Evolutionary conservation across 2,329 filamentous ascomycete species (phyloP), one percentile per base, ranked within the genome.

Genomic region (Penicillium sp.): DNA sequence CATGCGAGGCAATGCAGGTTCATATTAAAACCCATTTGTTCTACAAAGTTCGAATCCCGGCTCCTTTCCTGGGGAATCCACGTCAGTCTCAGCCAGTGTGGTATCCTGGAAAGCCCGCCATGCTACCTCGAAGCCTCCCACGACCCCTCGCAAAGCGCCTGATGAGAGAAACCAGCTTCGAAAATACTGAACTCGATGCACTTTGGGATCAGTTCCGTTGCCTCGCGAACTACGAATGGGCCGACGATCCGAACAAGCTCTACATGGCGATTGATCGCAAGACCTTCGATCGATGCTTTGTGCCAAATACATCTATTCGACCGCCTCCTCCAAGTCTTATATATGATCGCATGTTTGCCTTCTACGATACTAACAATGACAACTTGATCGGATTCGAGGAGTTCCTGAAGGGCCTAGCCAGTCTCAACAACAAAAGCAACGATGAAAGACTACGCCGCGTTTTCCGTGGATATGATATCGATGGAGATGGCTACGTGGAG

Each of bases 161-260:
- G 48, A 84, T 84, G 24, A 80, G 80, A 48, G 86, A 90, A 55
- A 91, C 89, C 0, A 85, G 85, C 15, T 90, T 95, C 71, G 91
- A 97, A 66, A 84, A 88, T 23, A 88, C 91, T 1, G 91, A 96
- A 70, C 78, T 99, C 5, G 93, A 97, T 73, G 93, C 92, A 6
- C 84, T 96, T 34, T 97, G 92, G 87, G 93, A 97, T 66, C 93
- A 97, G 67, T 99, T 96, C 82, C 92, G 90, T 4, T 97, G 92
- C 69, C 87, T 97, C 73, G 93, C 93, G 34, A 93, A 89, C 60
- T 87, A 87, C 5, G 87, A 93, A 67, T 96, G 89, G 88, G 77
- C 84, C 27, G 83, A 88, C 15, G 93, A 97, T 67, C 89, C 91
- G 0, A 86, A 89, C 61, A 82, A 86, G 18, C 80, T 97, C 34